Evolutionary conservation across 345 rosid genomes (phyloP).

Genomic region (Balakata baccata): DNA sequence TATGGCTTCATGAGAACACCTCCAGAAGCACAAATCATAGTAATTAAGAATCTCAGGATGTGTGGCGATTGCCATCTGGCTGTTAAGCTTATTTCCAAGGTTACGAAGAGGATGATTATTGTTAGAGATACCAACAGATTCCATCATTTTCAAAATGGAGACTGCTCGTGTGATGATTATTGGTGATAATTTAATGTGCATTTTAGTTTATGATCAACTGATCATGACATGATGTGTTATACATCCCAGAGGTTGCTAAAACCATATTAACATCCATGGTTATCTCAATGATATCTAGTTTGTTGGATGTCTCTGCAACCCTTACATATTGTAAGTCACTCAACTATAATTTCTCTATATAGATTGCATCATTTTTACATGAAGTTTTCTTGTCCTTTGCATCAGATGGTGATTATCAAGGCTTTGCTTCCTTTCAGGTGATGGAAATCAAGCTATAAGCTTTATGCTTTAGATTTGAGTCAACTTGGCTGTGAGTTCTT

Average conservation of each 20-base stretch:
- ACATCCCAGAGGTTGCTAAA: not conserved
- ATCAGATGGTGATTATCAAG: not conserved
- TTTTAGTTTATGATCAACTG: not conserved
- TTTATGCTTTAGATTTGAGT: not conserved
- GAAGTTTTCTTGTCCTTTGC: not conserved
- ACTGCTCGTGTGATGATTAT: constrained; percentile 68
- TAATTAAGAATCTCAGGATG: constrained; percentile 72
- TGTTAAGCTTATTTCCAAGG: constrained; percentile 60
- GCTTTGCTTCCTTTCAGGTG: constrained; percentile 3
- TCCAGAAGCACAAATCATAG: constrained; percentile 49
- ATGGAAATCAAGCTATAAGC: not conserved
- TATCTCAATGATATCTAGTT: not conserved
- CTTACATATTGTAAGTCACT: not conserved
- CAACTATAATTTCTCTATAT: too few relatives aligned
- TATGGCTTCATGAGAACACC: constrained; percentile 72
- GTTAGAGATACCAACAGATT: constrained; percentile 79
- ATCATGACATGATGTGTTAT: not conserved
- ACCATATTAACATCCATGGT: not conserved
- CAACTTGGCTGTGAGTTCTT: too few relatives aligned
- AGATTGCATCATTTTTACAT: not conserved
- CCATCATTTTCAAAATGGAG: constrained; percentile 67
- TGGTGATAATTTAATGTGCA: constrained; percentile 36
- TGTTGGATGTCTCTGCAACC: not conserved
- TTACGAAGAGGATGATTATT: constrained; percentile 51
- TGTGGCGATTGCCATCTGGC: constrained; percentile 91